Base-by-base conservation (phyloP, 441 rosid genomes). In the Cnidoscolus chayamansa region DNA sequence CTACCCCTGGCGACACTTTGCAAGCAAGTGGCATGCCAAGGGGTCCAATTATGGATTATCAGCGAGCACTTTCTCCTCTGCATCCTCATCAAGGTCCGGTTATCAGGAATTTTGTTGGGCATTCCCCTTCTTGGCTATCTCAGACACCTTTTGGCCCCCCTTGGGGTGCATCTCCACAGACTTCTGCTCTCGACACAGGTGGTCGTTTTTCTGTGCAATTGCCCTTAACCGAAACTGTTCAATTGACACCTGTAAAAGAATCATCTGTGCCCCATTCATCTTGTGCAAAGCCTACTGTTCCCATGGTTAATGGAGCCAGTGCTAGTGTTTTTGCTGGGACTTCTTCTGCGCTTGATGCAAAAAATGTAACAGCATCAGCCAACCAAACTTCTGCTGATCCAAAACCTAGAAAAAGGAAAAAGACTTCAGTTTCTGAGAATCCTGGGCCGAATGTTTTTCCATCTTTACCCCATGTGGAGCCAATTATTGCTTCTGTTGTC, bases 341-440 rank as follows among this genome's bases (percentile, higher is more conserved):
- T 62, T 75, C 84, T 67, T 79, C 89, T 48, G 55, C 81, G 67
- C 75, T 77, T 83, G 96, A 86, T 77, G 47, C 81, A 25, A 79
- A 81, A 74, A 89, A 76, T 84, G 77, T 74, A 25, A 72, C 84
- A 13, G 80, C 66, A 59, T 78, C 85, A 69, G 76, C 90, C 63
- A 82, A 76, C 80, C 93, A 79, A 71, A 87, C 74, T 62, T 80
- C 96, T 78, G 45, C 83, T 19, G 89, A 82, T 71, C 72, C 86
- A 16, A 96, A 90, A 84, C 71, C 92, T 54, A 92, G 97, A 79
- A 94, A 89, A 77, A 87, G 93, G 68, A 92, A 90, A 74, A 96
- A 90, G 86, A 67, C 65, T 64, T 81, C 87, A 53, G 79, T 72
- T 73, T 75, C 92, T 53, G 87, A 77, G 77, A 90, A 83, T 77